phyloP scores from a whole-genome alignment of 768 basidiomycete species.

The Macrocybe gigantea region DNA sequence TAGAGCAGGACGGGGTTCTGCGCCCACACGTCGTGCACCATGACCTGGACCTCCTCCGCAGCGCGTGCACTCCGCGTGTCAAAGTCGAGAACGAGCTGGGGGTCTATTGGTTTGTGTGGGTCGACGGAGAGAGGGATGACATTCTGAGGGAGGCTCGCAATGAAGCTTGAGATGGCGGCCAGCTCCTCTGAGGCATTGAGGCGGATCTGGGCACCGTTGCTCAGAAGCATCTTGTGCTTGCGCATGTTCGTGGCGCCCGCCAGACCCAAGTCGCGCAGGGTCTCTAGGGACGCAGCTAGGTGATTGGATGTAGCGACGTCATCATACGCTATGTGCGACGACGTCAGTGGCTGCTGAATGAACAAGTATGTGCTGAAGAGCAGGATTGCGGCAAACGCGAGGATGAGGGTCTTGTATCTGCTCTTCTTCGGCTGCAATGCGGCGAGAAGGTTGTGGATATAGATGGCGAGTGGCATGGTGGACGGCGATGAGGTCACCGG shows the following conservation, averaged over 20 bases:
- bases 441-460: slow-evolving; percentile 21
- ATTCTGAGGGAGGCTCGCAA: slow-evolving; percentile 71
- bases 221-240: slow-evolving; percentile 13
- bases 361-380: slow-evolving; percentile 51
- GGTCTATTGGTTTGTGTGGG: slow-evolving; percentile 62
- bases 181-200: slow-evolving; percentile 59
- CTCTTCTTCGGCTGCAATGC: slow-evolving; percentile 37
- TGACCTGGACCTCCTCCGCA: slow-evolving; percentile 47
- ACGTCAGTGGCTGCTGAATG: slow-evolving; percentile 35
- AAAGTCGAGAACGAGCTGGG: slow-evolving; percentile 78
- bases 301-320: slow-evolving; percentile 26
- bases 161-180: slow-evolving; percentile 68
- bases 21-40: slow-evolving; percentile 65
- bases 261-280: slow-evolving; percentile 28
- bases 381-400: slow-evolving; percentile 48
- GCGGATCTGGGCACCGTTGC: slow-evolving; percentile 31
- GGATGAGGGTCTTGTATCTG: slow-evolving; percentile 46
- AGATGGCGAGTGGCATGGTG: slow-evolving; percentile 11
- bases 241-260: slow-evolving; percentile 12
- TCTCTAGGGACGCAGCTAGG: slow-evolving; percentile 26
- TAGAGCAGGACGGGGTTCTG: slow-evolving; percentile 73
- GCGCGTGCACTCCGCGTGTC: slow-evolving; percentile 66
- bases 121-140: slow-evolving; percentile 63
- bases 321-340: slow-evolving; percentile 27
- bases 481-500: slow-evolving; percentile 2